Percentiles rank a stretch among this genome's conserved stretches.
Conservation (phyloP, 192 early-diverging fungal species). For the Podila minutissima region DNA sequence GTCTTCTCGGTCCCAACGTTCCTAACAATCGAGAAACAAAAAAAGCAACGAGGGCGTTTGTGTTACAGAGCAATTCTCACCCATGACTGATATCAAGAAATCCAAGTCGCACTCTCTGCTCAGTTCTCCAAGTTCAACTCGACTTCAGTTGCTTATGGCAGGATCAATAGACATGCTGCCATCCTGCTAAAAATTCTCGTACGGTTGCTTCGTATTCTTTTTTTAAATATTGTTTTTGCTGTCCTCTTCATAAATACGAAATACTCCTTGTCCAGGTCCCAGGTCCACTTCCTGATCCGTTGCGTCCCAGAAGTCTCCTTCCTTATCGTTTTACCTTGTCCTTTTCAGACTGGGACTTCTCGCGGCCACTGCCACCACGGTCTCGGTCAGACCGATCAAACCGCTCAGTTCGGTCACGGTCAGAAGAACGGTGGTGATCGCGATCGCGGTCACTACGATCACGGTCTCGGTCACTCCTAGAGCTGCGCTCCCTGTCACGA, state of each 20-base stretch:
- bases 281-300: neutral
- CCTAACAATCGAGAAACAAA: constrained; percentile 6
- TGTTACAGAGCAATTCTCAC: too few species aligned
- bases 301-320: neutral
- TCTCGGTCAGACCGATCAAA: constrained; percentile 16
- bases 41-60: neutral
- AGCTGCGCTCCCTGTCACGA: constrained; percentile 28
- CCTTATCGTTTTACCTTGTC: constrained; percentile 35
- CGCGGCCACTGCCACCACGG: constrained; percentile 18
- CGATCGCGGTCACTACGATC: constrained; percentile 4
- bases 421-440: constrained; percentile 31
- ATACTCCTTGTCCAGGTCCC: neutral
- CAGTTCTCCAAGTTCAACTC: too few species aligned
- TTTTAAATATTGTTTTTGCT: too few species aligned
- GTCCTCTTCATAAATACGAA: too few species aligned
- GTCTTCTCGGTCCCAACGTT: constrained; percentile 50
- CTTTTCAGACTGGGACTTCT: constrained; percentile 34
- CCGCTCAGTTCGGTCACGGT: constrained; percentile 29
- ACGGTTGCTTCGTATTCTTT: too few species aligned
- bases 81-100: too few species aligned
- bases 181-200: too few species aligned
- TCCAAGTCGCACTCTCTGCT: too few species aligned
- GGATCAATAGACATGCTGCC: too few species aligned
- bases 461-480: constrained; percentile 30
- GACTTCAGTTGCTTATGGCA: too few species aligned